Base-by-base conservation (phyloP, 805 yeast genomes). In the Saccharomycopsis sp. region DNA sequence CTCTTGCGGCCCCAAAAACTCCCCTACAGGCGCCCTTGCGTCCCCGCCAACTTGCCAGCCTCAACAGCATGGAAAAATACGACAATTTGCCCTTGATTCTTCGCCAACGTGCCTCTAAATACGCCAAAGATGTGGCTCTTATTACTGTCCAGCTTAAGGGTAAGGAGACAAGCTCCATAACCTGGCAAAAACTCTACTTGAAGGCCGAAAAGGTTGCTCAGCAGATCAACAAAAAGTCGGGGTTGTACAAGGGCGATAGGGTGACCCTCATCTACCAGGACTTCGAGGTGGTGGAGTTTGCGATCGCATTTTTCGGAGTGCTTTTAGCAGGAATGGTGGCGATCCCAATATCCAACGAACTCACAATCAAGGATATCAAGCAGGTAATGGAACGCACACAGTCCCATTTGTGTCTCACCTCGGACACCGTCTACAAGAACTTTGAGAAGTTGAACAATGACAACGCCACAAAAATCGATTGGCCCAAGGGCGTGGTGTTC, bases 311-410 rank as follows among this genome's bases (percentile, higher is more conserved):
- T 20, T 80, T 90, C 68, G 99, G 97, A 4, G 91, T 97, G 67
- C 89, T 92, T 63, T 74, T 92, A 57, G 96, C 97, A 1, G 97
- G 96, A 1, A 87, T 90, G 51, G 91, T 94, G 1, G 98, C 98
- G 0, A 92, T 94, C 3, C 99, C 99, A 0, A 83, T 94, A 48
- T 88, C 88, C 56, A 84, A 90, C 59, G 87, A 84, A 56, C 79
- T 83, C 24, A 85, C 86, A 34, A 72, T 84, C 24, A 75, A 75
- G 48, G 97, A 91, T 62, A 82, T 91, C 60, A 77, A 82, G 14
- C 84, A 82, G 60, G 86, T 91, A 37, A 81, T 91, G 70, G 79
- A 79, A 50, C 75, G 80, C 34, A 88, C 97, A 0, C 88, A 85
- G 59, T 79, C 95, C 0, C 90, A 86, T 67, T 75, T 89, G 55